Conservation (phyloP, 352 stramenopile species). For the Aphanomyces invadans region DNA sequence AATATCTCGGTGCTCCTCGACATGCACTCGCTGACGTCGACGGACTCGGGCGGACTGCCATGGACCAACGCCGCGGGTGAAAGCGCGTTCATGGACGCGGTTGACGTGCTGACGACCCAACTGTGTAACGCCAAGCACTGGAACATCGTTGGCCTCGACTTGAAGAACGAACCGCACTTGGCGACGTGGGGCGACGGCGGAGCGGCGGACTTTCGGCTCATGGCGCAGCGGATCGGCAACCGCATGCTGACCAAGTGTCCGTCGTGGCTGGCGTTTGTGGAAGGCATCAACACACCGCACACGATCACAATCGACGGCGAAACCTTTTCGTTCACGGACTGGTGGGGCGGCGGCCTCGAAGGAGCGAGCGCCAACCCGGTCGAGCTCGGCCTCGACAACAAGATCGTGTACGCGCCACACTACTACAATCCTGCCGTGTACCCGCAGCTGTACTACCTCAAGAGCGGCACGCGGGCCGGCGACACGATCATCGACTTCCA, state of each 20-base stretch:
- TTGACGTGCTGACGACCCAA: slow-evolving; percentile 47
- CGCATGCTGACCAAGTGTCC: slow-evolving; percentile 51
- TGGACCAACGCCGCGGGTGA: slow-evolving; percentile 35
- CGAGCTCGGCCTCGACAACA: slow-evolving; percentile 38
- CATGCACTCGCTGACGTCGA: slow-evolving; percentile 45
- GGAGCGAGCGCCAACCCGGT: slow-evolving; percentile 35
- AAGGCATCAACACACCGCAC: slow-evolving; percentile 42
- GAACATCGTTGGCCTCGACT: slow-evolving; percentile 55
- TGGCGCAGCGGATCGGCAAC: slow-evolving; percentile 49
- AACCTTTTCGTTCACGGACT: slow-evolving; percentile 44
- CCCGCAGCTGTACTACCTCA: slow-evolving; percentile 54
- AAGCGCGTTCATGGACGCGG: slow-evolving; percentile 39
- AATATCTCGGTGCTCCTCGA: slow-evolving; percentile 58
- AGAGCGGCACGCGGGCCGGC: slow-evolving; percentile 28
- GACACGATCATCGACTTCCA: slow-evolving; percentile 35
- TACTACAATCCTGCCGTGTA: slow-evolving; percentile 68
- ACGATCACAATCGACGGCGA: slow-evolving; percentile 33
- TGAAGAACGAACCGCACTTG: slow-evolving; percentile 64
- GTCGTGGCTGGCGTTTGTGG: slow-evolving; percentile 59
- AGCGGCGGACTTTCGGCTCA: slow-evolving; percentile 42
- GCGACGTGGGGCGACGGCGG: slow-evolving; percentile 37
- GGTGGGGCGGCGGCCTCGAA: slow-evolving; percentile 53
- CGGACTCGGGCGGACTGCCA: slow-evolving; percentile 35
- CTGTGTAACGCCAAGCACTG: slow-evolving; percentile 47
- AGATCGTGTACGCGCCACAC: slow-evolving; percentile 58